A percentile compares a stretch with the other conserved stretches of the same genome.
phyloP scores from a whole-genome alignment of 2,329 filamentous ascomycete genomes.

The Alternaria atra region DNA sequence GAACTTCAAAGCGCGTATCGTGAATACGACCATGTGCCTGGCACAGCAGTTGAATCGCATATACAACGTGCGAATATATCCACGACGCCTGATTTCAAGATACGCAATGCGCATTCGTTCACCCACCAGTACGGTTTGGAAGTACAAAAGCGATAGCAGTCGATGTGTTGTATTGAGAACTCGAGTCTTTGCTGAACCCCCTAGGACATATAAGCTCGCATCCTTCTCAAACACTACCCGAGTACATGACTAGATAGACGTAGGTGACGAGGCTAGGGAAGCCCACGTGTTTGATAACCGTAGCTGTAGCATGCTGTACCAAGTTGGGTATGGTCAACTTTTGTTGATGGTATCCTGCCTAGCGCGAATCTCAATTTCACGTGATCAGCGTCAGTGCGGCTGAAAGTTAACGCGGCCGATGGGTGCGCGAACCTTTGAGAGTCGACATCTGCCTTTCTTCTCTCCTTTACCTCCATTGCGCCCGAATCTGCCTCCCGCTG shows the following conservation, averaged over 20 bases:
- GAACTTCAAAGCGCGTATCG: constrained; percentile 18
- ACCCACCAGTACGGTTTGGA: background rate
- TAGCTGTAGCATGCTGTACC: constrained; percentile 6
- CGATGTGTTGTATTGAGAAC: background rate
- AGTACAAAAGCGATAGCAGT: background rate
- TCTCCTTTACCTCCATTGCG: constrained; percentile 28
- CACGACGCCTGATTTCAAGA: background rate
- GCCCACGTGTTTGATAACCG: constrained; percentile 4
- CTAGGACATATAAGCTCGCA: background rate
- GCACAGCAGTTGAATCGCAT: background rate
- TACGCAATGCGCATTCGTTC: background rate
- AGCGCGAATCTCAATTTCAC: constrained; percentile 14
- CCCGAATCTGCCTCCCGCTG: constrained; percentile 17
- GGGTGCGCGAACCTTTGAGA: constrained; percentile 25
- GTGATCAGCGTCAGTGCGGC: constrained; percentile 24
- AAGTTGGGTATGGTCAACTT: constrained; percentile 4
- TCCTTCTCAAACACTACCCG: background rate
- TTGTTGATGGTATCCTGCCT: constrained; percentile 12
- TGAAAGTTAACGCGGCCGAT: constrained; percentile 34
- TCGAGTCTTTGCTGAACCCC: background rate
- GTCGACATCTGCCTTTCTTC: constrained; percentile 26
- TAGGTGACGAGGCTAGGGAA: background rate
- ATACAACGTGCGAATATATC: background rate
- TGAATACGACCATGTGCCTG: constrained; percentile 5
- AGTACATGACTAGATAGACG: constrained; percentile 2